Evolutionary conservation across 352 stramenopile species (phyloP).

Genomic region (Globisporangium lucens): DNA sequence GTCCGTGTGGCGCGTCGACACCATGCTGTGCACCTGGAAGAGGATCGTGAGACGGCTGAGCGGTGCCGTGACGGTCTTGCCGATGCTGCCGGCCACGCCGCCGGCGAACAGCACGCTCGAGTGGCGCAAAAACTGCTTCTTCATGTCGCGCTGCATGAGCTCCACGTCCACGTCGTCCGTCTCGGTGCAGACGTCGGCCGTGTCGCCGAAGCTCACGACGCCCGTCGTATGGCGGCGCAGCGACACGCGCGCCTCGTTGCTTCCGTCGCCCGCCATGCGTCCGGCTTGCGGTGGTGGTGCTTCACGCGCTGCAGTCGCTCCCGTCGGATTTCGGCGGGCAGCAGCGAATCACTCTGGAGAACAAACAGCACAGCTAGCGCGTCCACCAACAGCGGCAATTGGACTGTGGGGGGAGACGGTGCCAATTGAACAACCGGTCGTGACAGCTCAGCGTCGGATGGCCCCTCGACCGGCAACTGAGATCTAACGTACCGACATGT

Average conservation of each 20-base stretch:
- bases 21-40: slow-evolving; percentile 96
- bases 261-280: slow-evolving; percentile 6
- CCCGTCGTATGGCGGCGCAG: slow-evolving; percentile 78
- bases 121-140: slow-evolving; percentile 74
- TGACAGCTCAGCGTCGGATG: not conserved
- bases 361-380: not conserved
- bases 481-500: not conserved
- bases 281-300: not conserved
- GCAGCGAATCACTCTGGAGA: slow-evolving; percentile 1
- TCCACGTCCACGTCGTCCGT: slow-evolving; percentile 77
- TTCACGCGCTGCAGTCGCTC: not conserved
- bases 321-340: slow-evolving; percentile 6
- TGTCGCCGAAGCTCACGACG: slow-evolving; percentile 79
- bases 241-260: slow-evolving; percentile 35
- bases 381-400: slow-evolving; percentile 8
- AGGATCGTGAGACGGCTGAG: slow-evolving; percentile 95
- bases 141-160: slow-evolving; percentile 62
- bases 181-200: slow-evolving; percentile 70
- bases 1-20: slow-evolving; percentile 85
- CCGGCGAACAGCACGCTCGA: slow-evolving; percentile 83
- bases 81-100: slow-evolving; percentile 92
- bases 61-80: slow-evolving; percentile 95
- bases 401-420: slow-evolving; percentile 1
- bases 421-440: slow-evolving; percentile 1
- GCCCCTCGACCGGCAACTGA: not conserved